Evolutionary conservation across 2,329 filamentous ascomycete species (phyloP), one percentile per base, ranked within the genome.

Genomic region (Thielaviopsis ethacetica): DNA sequence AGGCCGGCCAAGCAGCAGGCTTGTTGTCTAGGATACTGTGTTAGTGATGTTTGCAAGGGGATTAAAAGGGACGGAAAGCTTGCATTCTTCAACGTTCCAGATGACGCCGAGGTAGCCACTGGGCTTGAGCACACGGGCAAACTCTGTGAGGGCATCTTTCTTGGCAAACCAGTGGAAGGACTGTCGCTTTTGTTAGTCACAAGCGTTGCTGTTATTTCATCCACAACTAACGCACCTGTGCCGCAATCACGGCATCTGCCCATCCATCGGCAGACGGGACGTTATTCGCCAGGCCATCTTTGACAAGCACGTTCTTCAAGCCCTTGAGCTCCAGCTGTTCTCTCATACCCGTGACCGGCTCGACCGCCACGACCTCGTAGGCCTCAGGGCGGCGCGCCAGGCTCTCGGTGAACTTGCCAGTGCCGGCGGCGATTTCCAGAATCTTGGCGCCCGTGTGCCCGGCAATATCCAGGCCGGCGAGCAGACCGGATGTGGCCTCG

Each of bases 1-100:
- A 72, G 0, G 81, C 72, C 5, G 71, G 67, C 78, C 82, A 84
- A 2, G 68, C 68, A 57, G 69, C 66, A 0, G 83, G 81, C 54
- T 82, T 78, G 67, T 88, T 88, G 67, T 87, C 82, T 85, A 62
- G 30, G 17, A 13, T 50, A 19, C 10, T 57, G 53, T 17, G n/a
- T 7, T 15, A 22, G 53, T 49, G 9, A 21, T 9, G 24, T 52
- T 15, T 13, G 15, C 5, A 17, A n/a, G 21, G 51, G 38, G 24
- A 30, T 26, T n/a, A 15, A 13, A 34, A n/a, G 38, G 52, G 13
- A 22, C 12, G 9, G 21, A 41, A 22, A 24, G 71, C 76, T 65
- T 70, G 84, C 83, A 87, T 63, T 86, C 82, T 67, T 88, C 84
- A 61, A 84, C 73, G 64, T 88, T 88, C 85, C 86, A 89, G 57